phyloP scores from a whole-genome alignment of 371 early-diverging fungal species.

The Mucor mucedo region DNA sequence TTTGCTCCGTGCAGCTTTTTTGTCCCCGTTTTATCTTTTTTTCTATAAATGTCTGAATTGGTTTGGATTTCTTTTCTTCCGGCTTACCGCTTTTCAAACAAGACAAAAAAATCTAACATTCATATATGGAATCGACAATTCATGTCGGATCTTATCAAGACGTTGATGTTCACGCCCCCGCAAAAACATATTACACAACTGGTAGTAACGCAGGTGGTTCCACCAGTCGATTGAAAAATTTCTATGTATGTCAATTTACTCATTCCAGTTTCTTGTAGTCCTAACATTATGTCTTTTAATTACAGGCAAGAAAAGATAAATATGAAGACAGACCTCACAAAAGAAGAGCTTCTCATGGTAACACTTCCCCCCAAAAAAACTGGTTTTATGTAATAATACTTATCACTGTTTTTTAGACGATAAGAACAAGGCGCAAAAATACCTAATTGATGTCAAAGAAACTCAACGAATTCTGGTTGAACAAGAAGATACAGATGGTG shows the following conservation, averaged over 20 bases:
- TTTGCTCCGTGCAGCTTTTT: too few species aligned
- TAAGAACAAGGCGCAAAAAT: constrained; percentile 67
- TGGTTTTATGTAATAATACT: background rate
- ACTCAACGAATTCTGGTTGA: constrained; percentile 74
- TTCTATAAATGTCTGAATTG: constrained; percentile 94
- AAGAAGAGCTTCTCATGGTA: constrained; percentile 56
- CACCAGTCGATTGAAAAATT: constrained; percentile 21
- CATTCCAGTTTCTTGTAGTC: background rate
- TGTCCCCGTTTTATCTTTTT: constrained; percentile 63
- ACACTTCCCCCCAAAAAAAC: background rate
- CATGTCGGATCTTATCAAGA: constrained; percentile 8
- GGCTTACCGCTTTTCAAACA: background rate
- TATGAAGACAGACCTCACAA: constrained; percentile 9
- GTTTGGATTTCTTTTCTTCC: background rate
- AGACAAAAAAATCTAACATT: background rate
- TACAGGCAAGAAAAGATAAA: constrained; percentile 6
- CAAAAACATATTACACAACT: constrained; percentile 52
- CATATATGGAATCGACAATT: constrained; percentile 18
- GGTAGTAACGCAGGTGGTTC: constrained; percentile 40
- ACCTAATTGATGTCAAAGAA: constrained; percentile 81
- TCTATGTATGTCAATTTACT: constrained; percentile 21
- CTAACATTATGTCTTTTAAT: background rate
- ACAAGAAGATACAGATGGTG: constrained; percentile 93
- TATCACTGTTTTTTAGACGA: constrained; percentile 54
- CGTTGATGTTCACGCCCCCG: constrained; percentile 28